Evolutionary conservation across 208 protist genomes (phyloP), one percentile per base, ranked within the genome.

Genomic region (Trypanosomatidae sp.): DNA sequence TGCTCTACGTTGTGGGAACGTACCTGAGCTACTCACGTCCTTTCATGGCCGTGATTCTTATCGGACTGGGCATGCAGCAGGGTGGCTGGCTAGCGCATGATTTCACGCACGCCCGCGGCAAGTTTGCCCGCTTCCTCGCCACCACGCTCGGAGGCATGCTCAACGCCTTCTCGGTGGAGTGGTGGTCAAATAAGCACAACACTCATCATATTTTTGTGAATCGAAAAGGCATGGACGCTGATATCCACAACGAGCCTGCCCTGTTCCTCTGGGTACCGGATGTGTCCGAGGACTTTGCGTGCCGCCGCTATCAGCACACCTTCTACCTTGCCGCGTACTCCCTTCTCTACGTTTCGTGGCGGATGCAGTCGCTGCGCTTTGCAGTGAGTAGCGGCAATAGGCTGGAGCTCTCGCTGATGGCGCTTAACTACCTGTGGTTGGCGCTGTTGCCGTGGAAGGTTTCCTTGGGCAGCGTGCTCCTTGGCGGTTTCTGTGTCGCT

Each of bases 151-250:
- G 83, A 17, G 88, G 84, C 13, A 49, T 87, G 28, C 81, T 91
- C 53, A 91, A 89, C 69, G 87, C 80, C 60, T 91, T 94, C 66
- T 92, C 87, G 15, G 68, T 86, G 15, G 69, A 80, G 46, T 92
- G 89, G 87, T 93, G 91, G 89, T 88, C 86, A 47, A 72, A 91
- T 71, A 95, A 93, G 76, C 91, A 94, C 84, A 90, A 93, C 76
- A 81, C 68, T n/a, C 91, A 95, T 86, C 91, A 95, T 81, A 58
- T 86, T 28, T 92, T 92, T 74, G 82, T 90, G 7, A 94, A 95
- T 76, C 77, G 87, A 44, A 89, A 91, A 81, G 55, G 76, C 64
- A 66, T 87, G 71, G 91, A 95, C 77, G 66, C 82, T 5, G 91
- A 95, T 76, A 91, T 95, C 67, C 88, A 93, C 77, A 93, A 93